Base-by-base conservation (phyloP, 768 basidiomycete genomes). In the Lentinula aciculospora region DNA sequence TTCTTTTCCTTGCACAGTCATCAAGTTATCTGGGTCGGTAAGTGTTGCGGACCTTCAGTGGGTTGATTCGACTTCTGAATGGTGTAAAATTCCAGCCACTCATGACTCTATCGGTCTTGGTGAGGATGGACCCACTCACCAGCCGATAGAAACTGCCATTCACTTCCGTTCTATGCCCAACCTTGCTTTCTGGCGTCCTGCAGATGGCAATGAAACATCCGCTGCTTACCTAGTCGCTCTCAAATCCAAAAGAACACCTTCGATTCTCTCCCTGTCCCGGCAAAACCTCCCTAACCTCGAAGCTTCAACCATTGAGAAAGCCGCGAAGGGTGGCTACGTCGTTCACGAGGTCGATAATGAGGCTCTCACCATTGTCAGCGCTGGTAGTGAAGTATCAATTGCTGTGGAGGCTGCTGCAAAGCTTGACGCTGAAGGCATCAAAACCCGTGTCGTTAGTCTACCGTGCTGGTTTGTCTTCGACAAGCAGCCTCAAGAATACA, bases 141-240 rank as follows among this genome's bases (percentile, higher is more conserved):
- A 97, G 72, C 95, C 95, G 54, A 79, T 97, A 50, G 94, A 97
- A 75, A 93, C 92, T 29, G 89, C 82, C 59, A 85, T 83, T 44
- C 89, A 88, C 71, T 78, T 97, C 71, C 90, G 95, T 63, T 89
- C 95, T 12, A 84, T 85, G 45, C 95, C 95, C 65, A 96, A 98
- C 77, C 74, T 92, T 53, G 89, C 90, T 61, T 92, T 97, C 80
- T 90, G 89, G 88, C 87, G 92, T 60, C 92, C 92, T 4, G 92
- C 94, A 27, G 94, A 97, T 69, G 94, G 95, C 32, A 96, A 97
- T 71, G 95, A 98, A 78, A 94, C 92, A n/a, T 94, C 92, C 21
- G 94, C 94, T 21, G 82, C 94, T 17, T 97, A 97, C 78, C 71
- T 83, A 60, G 83, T 87, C 58, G 89, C 94, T 46, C 72, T 98